A percentile compares a stretch with the other conserved stretches of the same genome.
These are phyloP conservation scores for Vaccinium myrtillus DNA, from an alignment of 148 eudicot genomes.

Conservation along the genomic window DNA sequence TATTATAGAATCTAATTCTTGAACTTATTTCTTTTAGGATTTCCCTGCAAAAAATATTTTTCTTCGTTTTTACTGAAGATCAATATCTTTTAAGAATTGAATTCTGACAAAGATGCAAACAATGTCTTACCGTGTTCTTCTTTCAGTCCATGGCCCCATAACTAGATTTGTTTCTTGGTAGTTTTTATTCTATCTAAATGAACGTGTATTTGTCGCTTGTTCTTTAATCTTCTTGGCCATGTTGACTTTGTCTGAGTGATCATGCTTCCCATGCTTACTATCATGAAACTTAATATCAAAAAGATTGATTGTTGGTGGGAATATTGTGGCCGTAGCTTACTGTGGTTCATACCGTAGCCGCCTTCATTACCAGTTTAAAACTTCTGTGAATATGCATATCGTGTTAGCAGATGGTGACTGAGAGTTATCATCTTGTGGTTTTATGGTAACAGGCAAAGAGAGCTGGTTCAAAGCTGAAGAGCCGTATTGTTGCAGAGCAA, in stretches of 20 bases:
- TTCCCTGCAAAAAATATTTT: background rate
- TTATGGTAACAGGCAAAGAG: conserved; percentile 50
- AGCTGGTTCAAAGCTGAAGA: conserved; percentile 85
- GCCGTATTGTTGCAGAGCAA: conserved; percentile 83
- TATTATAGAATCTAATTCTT: background rate
- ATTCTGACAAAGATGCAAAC: background rate
- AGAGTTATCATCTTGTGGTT: background rate
- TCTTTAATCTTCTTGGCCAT: background rate
- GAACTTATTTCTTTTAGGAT: background rate
- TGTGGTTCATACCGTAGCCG: background rate
- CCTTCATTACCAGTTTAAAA: background rate
- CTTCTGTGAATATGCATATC: background rate
- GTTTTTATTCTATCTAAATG: background rate
- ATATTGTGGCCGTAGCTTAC: background rate
- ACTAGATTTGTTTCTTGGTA: background rate
- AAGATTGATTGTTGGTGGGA: conserved; percentile 2
- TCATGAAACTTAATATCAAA: background rate
- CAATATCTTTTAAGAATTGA: background rate
- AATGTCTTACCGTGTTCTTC: background rate
- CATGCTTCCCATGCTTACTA: conserved; percentile 1
- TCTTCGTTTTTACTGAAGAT: background rate
- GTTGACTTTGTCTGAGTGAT: background rate
- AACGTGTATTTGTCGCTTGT: background rate
- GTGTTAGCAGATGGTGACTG: conserved; percentile 4
- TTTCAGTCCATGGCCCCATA: background rate